Conservation (phyloP, 305 asterid species). For the Fraxinus angustifolia region DNA sequence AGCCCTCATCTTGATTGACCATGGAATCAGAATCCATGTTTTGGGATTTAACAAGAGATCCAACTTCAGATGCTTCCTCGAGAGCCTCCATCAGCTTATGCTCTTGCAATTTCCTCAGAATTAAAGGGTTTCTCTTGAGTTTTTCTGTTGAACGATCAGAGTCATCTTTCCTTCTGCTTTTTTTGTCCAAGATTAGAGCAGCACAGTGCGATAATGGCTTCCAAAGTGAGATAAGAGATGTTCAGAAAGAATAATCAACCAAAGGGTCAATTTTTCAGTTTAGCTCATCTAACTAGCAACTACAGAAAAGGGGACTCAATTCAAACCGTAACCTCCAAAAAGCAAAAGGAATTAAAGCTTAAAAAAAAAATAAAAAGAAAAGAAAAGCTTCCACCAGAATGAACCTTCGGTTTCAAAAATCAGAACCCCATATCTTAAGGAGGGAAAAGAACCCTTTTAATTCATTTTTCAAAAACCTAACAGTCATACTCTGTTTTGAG, state of each 20-base stretch:
- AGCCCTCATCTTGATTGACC: constrained; percentile 60
- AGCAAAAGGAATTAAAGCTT: constrained; percentile 58
- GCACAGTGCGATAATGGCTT: constrained; percentile 96
- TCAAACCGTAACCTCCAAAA: constrained; percentile 48
- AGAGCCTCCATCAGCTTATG: constrained; percentile 92
- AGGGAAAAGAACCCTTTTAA: constrained; percentile 35
- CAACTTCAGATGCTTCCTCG: constrained; percentile 95
- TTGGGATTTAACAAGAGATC: constrained; percentile 75
- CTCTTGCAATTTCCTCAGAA: constrained; percentile 68
- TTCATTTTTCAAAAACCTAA: constrained; percentile 8
- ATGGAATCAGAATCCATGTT: constrained; percentile 64
- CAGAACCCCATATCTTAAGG: constrained; percentile 38
- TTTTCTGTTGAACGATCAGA: constrained; percentile 55
- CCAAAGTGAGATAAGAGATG: constrained; percentile 49
- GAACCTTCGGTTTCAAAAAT: constrained; percentile 64
- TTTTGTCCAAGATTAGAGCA: constrained; percentile 75
- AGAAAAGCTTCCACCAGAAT: constrained; percentile 62
- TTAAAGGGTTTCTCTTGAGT: constrained; percentile 52
- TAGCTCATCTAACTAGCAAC: constrained; percentile 45
- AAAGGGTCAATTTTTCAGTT: constrained; percentile 21
- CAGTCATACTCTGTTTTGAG: constrained; percentile 40
- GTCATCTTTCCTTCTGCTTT: constrained; percentile 67
- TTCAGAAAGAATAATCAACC: constrained; percentile 26
- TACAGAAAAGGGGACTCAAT: constrained; percentile 38
- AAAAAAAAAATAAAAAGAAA: background rate